Base-by-base conservation (phyloP, 768 basidiomycete genomes). In the Kwoniella shandongensis region DNA sequence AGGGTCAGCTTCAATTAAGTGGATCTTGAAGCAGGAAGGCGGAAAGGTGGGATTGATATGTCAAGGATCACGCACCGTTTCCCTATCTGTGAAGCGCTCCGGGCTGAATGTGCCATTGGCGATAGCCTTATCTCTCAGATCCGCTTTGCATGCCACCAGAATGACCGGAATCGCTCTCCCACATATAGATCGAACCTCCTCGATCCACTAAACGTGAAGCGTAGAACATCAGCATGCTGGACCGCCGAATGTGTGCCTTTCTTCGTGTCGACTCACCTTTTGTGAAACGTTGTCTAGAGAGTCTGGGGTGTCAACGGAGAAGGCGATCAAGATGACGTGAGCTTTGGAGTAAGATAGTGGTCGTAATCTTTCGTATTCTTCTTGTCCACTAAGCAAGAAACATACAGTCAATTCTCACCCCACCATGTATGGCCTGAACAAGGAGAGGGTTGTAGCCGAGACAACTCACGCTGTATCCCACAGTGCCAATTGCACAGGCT, bases 391-490 rank as follows among this genome's bases (percentile, higher is more conserved):
- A 29, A 17, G 22, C 1, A 15, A 8, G 18, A 26, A 4, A 47
- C 25, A 26, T 27, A 27, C 29, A n/a, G 30, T 27, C 4, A 8
- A 47, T n/a, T 26, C 44, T n/a, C 29, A 27, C 4, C 25, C 45
- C 29, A 47, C 45, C 25, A 32, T 26, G 22, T 26, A n/a, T n/a
- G 36, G 11, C 36, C n/a, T 38, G 11, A 38, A 38, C 11, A 10
- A 38, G n/a, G 11, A n/a, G 36, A 38, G n/a, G n/a, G 36, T 38
- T 38, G 36, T 10, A n/a, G 36, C 36, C 11, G 36, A 38, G 10
- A n/a, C n/a, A 11, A 86, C 89, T 78, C 76, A 96, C 93, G 96
- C 96, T 52, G 96, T 98, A 82, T 99, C 96, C 96, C 96, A 98
- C 41, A 98, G 79, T 39, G 96, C 94, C 57, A 98, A 79, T 77